Evolutionary conservation across 2,329 filamentous ascomycete genomes (phyloP).

Genomic region (Claviceps humidiphila): DNA sequence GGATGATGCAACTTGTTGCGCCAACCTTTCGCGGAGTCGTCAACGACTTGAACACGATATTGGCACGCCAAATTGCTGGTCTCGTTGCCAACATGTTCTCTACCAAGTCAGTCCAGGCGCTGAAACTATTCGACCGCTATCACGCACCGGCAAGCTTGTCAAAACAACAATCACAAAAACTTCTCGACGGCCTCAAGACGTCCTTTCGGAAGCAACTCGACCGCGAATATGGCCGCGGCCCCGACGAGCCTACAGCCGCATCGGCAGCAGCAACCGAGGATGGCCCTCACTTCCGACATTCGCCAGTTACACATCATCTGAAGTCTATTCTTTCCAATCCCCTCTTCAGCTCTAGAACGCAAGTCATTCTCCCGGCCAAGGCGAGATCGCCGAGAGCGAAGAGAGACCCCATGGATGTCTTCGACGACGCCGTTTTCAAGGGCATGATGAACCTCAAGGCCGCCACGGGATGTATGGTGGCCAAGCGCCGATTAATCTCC

Average conservation of each 20-base stretch:
- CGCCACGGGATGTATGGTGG: constrained; percentile 39
- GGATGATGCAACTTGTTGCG: too few species aligned
- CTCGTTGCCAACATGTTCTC: constrained; percentile 20
- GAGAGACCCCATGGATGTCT: constrained; percentile 38
- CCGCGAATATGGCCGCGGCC: constrained; percentile 37
- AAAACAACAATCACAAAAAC: constrained; percentile 36
- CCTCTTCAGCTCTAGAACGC: constrained; percentile 30
- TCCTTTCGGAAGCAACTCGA: constrained; percentile 48
- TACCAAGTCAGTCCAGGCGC: constrained; percentile 23
- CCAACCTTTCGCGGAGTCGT: too few species aligned
- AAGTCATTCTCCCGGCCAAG: constrained; percentile 10
- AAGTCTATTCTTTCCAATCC: constrained; percentile 44
- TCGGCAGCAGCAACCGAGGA: constrained; percentile 10
- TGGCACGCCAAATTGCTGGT: background rate
- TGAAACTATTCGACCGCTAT: constrained; percentile 27
- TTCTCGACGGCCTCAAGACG: constrained; percentile 41
- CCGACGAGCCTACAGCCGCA: constrained; percentile 15
- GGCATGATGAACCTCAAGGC: constrained; percentile 42
- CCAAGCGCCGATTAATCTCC: constrained; percentile 30
- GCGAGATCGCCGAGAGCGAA: constrained; percentile 7
- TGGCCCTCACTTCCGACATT: constrained; percentile 20
- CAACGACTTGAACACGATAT: background rate
- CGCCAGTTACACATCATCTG: constrained; percentile 32
- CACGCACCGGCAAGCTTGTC: constrained; percentile 41
- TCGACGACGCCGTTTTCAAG: constrained; percentile 40